Evolutionary conservation across 164 flowering plant genomes (phyloP).

Genomic region (Aristolochia californica): DNA sequence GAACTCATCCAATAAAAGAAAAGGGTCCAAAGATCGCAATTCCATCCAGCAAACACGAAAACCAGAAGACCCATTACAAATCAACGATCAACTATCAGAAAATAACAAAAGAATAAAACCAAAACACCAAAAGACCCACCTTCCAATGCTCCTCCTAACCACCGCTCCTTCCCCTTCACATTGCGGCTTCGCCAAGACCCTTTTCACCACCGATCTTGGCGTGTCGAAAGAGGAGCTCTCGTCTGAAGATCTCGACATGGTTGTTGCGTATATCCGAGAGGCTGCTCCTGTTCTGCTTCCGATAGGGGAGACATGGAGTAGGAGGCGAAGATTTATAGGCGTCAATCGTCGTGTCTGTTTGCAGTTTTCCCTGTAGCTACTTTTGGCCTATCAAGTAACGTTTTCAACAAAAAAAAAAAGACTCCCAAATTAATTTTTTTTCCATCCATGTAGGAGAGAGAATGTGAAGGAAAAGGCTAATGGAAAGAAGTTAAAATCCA

Average conservation of each 20-base stretch:
- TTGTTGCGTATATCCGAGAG: not conserved
- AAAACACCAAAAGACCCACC: constrained; percentile 16
- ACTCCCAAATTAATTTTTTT: no score
- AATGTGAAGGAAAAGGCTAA: no score
- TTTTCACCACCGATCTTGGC: constrained; percentile 46
- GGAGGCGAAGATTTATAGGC: constrained; percentile 9
- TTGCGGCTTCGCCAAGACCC: constrained; percentile 42
- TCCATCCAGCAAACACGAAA: constrained; percentile 35
- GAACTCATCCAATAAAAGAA: constrained; percentile 77
- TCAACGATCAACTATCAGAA: not conserved
- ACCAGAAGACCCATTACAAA: not conserved
- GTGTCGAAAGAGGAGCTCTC: constrained; percentile 15
- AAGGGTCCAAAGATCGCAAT: constrained; percentile 70
- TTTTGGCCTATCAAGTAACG: not conserved
- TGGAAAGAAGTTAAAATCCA: no score
- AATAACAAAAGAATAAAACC: not conserved
- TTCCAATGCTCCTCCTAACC: constrained; percentile 65
- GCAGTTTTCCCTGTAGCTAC: not conserved
- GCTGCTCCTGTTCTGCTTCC: not conserved
- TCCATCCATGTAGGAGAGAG: no score
- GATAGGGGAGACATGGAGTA: constrained; percentile 2
- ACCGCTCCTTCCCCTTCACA: constrained; percentile 64
- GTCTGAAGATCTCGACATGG: constrained; percentile 27
- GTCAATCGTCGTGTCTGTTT: not conserved
- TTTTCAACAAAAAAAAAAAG: not conserved